Evolutionary conservation across 306 rosid genomes (phyloP), one percentile per base, ranked within the genome.

Genomic region (Glycyrrhiza uralensis): DNA sequence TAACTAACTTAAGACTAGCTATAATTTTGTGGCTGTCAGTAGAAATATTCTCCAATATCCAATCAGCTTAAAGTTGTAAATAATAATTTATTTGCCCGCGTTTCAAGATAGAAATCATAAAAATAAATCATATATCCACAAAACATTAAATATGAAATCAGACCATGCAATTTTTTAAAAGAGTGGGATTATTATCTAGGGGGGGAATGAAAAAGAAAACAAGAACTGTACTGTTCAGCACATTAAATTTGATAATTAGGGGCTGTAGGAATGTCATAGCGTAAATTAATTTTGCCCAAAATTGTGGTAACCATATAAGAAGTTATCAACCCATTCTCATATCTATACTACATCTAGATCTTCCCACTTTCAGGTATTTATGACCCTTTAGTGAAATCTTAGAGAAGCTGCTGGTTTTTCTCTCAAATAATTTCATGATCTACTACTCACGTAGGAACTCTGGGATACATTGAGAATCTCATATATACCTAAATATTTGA

Each of bases 251-350:
- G 14, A 50, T 32, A 54, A 68, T 49, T 50, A 13, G n/a, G 20
- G 18, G 44, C 11, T 68, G 20, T 50, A 68, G 23, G 22, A 13
- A 18, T 12, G 20, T 28, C 44, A 67, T 12, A 12, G 24, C 11
- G 47, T 15, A 61, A 46, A 73, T 19, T 72, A 73, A 28, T 32
- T 61, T n/a, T 22, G 51, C 26, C 61, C 49, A 32, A 60, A 46
- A 15, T 29, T 45, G 35, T n/a, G 26, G 24, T 72, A 59, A 29
- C 6, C 36, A 19, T 19, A 58, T 12, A 29, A 19, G 11, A 42
- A 30, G 49, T 30, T 58, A 20, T 68, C 44, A 36, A 20, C 49
- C 44, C 24, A 52, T 33, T 49, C 49, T 44, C 77, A 72, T 41
- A 42, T 44, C 68, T 44, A 42, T 58, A 71, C 41, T 19, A 8